Conservation (phyloP, 495 filamentous ascomycete genomes). For the Beverwykella pulmonaria region DNA sequence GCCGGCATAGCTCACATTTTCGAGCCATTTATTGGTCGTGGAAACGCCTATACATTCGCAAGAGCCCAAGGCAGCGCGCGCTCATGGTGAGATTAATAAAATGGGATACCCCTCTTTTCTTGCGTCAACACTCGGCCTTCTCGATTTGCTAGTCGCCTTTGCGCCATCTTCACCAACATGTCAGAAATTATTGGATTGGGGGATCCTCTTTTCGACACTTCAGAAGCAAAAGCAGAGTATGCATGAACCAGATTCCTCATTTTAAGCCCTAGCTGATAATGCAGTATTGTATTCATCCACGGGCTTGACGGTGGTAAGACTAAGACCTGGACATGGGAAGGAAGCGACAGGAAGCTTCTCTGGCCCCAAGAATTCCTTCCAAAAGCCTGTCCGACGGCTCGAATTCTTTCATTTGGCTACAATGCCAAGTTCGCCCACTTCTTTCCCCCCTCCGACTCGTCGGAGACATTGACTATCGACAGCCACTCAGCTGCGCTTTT, state of each 20-base stretch:
- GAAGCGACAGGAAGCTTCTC: slow-evolving; percentile 5
- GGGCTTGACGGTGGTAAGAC: slow-evolving; percentile 18
- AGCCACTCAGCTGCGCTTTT: not conserved
- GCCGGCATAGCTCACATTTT: no score
- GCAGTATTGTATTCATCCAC: slow-evolving; percentile 27
- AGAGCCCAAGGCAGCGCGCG: no score
- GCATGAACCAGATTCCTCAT: not conserved
- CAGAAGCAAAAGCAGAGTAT: slow-evolving; percentile 18
- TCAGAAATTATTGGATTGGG: no score
- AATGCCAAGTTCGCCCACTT: not conserved
- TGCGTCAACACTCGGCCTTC: no score
- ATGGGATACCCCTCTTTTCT: no score
- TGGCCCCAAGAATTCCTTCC: slow-evolving; percentile 22
- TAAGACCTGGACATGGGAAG: slow-evolving; percentile 21
- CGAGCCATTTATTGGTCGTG: no score
- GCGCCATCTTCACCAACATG: no score
- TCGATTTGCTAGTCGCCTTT: no score
- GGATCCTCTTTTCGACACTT: slow-evolving; percentile 12
- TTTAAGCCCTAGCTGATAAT: slow-evolving; percentile 6
- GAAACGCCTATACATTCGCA: no score
- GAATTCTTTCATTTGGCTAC: slow-evolving; percentile 21
- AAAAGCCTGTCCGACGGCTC: slow-evolving; percentile 15
- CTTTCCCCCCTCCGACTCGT: not conserved
- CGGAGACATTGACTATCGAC: not conserved
- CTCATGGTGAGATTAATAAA: no score